These are phyloP conservation scores for Tardiomyces blankii DNA, from an alignment of 1,139 yeast species.

Conservation along the genomic window DNA sequence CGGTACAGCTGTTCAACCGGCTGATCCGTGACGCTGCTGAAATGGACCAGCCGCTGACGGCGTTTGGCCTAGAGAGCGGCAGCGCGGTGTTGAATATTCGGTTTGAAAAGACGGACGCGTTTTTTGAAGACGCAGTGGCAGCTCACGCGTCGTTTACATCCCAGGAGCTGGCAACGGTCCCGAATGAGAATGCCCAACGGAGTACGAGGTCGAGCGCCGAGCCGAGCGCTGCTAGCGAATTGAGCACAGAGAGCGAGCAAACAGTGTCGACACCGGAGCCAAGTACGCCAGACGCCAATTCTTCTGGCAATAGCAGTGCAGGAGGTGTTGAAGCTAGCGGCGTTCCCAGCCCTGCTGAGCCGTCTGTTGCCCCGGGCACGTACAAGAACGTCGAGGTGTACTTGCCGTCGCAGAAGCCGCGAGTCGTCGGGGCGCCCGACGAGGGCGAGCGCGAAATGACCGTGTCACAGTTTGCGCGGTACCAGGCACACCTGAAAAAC, in stretches of 20 bases:
- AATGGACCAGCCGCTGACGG: conserved; percentile 12
- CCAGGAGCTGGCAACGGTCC: neutral
- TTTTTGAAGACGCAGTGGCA: conserved; percentile 13
- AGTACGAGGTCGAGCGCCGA: too few species aligned
- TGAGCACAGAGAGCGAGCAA: too few species aligned
- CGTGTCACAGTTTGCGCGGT: conserved; percentile 13
- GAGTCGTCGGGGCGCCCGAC: conserved; percentile 8
- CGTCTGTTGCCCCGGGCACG: neutral
- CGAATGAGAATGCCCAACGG: neutral
- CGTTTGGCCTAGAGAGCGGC: conserved; percentile 17
- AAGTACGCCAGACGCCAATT: too few species aligned
- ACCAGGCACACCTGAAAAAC: conserved; percentile 15
- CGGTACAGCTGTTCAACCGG: conserved; percentile 16
- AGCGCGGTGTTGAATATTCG: conserved; percentile 16
- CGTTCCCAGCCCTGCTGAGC: neutral
- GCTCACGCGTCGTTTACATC: conserved; percentile 7
- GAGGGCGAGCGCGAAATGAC: conserved; percentile 11
- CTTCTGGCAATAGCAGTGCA: too few species aligned
- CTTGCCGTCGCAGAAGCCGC: neutral
- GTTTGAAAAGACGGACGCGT: conserved; percentile 13
- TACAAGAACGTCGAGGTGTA: neutral
- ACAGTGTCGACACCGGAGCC: too few species aligned
- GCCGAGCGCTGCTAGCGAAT: too few species aligned
- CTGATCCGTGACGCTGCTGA: conserved; percentile 13
- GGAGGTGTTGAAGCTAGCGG: too few species aligned